phyloP scores from a whole-genome alignment of 2,329 filamentous ascomycete species.

The Cladosporium sp. region DNA sequence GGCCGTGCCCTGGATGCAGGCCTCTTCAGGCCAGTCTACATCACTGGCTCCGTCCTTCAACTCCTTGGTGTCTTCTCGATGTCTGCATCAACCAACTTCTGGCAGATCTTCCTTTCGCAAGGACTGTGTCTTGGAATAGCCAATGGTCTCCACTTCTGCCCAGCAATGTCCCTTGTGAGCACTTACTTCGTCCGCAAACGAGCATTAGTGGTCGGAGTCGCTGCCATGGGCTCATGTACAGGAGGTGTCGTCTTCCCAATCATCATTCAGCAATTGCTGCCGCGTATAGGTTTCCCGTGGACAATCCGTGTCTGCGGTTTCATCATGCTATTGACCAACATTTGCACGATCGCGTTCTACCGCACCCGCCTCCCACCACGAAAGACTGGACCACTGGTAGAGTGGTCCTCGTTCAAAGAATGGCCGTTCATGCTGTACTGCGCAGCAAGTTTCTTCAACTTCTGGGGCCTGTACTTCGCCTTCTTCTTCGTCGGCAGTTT shows the following conservation, averaged over 20 bases:
- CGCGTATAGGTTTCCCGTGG: slow-evolving; percentile 56
- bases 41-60: slow-evolving; percentile 47
- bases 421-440: slow-evolving; percentile 43
- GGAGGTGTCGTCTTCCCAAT: slow-evolving; percentile 58
- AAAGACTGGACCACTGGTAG: slow-evolving; percentile 45
- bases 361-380: slow-evolving; percentile 46
- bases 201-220: slow-evolving; percentile 60
- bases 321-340: slow-evolving; percentile 40
- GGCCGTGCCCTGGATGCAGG: slow-evolving; percentile 56
- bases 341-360: slow-evolving; percentile 32
- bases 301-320: slow-evolving; percentile 54
- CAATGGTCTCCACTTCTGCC: slow-evolving; percentile 64
- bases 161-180: slow-evolving; percentile 62
- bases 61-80: slow-evolving; percentile 55
- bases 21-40: slow-evolving; percentile 47
- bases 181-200: slow-evolving; percentile 64
- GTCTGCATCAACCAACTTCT: slow-evolving; percentile 51
- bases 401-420: slow-evolving; percentile 44
- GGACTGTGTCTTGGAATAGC: slow-evolving; percentile 55
- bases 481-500: slow-evolving; percentile 49
- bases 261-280: slow-evolving; percentile 51
- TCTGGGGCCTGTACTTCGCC: slow-evolving; percentile 30
- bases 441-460: slow-evolving; percentile 51
- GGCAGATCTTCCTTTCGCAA: slow-evolving; percentile 56
- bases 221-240: slow-evolving; percentile 59